Conservation (phyloP, 441 rosid genomes). For the Gossypium gossypioides region DNA sequence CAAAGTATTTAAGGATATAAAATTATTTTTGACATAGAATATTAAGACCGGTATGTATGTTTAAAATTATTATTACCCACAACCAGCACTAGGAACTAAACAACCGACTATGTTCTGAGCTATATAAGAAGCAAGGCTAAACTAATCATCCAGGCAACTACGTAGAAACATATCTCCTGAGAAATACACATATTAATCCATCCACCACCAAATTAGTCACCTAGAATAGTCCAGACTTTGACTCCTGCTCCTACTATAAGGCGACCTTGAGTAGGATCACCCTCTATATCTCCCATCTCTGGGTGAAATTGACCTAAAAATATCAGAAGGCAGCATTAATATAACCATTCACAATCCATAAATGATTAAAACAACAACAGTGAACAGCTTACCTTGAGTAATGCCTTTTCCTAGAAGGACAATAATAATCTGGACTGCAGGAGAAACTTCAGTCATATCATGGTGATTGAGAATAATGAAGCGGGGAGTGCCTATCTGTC, state of each 20-base stretch:
- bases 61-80: neutral
- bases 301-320: constrained; percentile 59
- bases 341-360: neutral
- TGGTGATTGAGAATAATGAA: constrained; percentile 39
- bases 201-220: constrained; percentile 14
- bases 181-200: neutral
- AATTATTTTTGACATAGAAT: neutral
- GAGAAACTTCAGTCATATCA: constrained; percentile 33
- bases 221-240: constrained; percentile 34
- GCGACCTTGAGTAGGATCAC: constrained; percentile 55
- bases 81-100: neutral
- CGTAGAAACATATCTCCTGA: neutral
- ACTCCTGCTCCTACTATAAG: constrained; percentile 36
- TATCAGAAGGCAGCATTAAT: neutral
- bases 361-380: neutral
- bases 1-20: neutral
- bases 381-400: constrained; percentile 32
- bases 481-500: constrained; percentile 22
- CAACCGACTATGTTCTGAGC: neutral
- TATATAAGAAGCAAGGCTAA: neutral
- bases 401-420: constrained; percentile 34
- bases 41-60: neutral
- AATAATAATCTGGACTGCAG: constrained; percentile 41
- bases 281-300: constrained; percentile 32
- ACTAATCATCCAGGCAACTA: neutral